These are phyloP conservation scores for Syzygium jambos DNA, from an alignment of 345 rosid genomes.

Conservation along the genomic window DNA sequence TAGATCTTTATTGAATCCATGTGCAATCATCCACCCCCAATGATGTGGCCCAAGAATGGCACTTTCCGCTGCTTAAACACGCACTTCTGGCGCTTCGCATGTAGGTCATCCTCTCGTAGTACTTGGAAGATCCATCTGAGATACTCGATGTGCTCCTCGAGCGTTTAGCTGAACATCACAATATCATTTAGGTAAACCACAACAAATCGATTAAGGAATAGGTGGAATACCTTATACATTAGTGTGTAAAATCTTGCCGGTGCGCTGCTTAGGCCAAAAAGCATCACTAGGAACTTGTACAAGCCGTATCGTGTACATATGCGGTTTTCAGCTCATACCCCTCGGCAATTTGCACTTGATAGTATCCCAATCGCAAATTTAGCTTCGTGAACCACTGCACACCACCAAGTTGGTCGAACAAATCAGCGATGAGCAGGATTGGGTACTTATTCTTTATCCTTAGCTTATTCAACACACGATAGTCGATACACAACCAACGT, in stretches of 20 bases:
- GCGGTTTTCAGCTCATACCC: background rate
- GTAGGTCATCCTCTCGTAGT: background rate
- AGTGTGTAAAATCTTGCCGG: background rate
- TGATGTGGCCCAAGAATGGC: background rate
- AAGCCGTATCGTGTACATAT: background rate
- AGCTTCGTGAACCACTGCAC: background rate
- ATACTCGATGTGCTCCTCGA: background rate
- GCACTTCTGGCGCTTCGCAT: background rate
- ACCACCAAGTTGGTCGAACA: background rate
- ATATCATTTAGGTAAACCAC: background rate
- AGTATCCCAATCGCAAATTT: background rate
- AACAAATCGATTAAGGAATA: background rate
- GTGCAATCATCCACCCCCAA: background rate
- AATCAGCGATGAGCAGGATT: background rate
- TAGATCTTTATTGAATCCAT: too few relatives aligned
- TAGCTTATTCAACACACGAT: background rate
- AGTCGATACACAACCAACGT: background rate
- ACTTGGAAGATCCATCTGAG: background rate
- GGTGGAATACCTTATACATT: background rate
- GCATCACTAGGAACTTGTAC: background rate
- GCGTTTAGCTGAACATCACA: background rate
- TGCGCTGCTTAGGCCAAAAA: background rate
- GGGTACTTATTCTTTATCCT: background rate
- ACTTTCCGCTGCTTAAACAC: background rate
- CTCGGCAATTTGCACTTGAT: background rate